Evolutionary conservation across 1,139 yeast species (phyloP).

Genomic region (Kodamaea derodonti): DNA sequence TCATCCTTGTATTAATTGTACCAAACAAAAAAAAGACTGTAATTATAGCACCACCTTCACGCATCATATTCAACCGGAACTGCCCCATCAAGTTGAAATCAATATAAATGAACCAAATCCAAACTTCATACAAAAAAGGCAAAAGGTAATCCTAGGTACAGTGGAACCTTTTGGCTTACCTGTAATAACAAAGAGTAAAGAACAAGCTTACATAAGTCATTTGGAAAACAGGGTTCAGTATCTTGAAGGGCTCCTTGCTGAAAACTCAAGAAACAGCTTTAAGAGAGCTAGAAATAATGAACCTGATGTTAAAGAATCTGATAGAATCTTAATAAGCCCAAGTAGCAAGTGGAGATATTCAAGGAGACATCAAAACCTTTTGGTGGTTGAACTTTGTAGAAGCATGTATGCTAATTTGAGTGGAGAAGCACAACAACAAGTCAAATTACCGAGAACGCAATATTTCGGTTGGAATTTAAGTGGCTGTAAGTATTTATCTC

Average conservation of each 20-base stretch:
- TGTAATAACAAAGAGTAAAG: constrained; percentile 12
- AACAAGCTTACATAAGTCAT: constrained; percentile 25
- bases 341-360: constrained; percentile 47
- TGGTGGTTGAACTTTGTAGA: constrained; percentile 44
- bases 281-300: constrained; percentile 13
- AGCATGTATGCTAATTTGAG: constrained; percentile 36
- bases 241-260: constrained; percentile 30
- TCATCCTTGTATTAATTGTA: constrained; percentile 51
- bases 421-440: constrained; percentile 32
- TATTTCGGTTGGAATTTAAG: constrained; percentile 67
- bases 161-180: constrained; percentile 20
- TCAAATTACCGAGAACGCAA: constrained; percentile 53
- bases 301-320: constrained; percentile 17
- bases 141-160: constrained; percentile 8
- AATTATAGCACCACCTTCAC: constrained; percentile 17
- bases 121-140: constrained; percentile 4
- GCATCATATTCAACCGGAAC: constrained; percentile 2
- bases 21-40: constrained; percentile 42
- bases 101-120: constrained; percentile 4
- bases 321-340: constrained; percentile 17
- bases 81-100: constrained; percentile 2
- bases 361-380: constrained; percentile 47
- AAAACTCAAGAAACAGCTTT: constrained; percentile 15
- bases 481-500: constrained; percentile 49
- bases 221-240: constrained; percentile 41